Conservation (phyloP, 345 rosid species). For the Syzygium jambos region DNA sequence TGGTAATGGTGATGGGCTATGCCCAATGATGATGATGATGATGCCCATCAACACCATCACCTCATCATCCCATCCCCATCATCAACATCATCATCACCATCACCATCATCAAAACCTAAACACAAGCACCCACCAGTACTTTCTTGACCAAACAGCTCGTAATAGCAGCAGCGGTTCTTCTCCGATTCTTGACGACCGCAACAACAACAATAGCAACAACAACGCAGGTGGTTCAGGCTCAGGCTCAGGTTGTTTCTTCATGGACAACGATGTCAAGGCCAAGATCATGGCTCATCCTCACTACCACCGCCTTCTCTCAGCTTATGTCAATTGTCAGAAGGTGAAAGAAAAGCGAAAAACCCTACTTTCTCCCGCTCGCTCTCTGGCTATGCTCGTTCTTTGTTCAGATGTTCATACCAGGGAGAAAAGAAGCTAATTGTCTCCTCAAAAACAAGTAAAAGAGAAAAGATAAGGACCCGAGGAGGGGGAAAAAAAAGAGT, state of each 20-base stretch:
- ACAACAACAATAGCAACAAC: background rate
- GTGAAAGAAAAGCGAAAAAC: conserved; percentile 17
- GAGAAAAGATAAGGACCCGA: background rate
- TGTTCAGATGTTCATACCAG: background rate
- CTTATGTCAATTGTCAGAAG: conserved; percentile 95
- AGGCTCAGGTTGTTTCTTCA: conserved; percentile 34
- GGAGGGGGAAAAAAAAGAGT: background rate
- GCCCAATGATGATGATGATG: conserved; percentile 61
- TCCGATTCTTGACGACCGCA: conserved; percentile 34
- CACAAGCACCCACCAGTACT: conserved; percentile 19
- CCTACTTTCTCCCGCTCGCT: background rate
- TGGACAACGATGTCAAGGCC: conserved; percentile 64
- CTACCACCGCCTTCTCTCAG: conserved; percentile 84
- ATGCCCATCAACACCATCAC: conserved; percentile 18
- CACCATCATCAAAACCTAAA: conserved; percentile 21
- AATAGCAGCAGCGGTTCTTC: conserved; percentile 9
- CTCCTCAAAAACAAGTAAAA: background rate
- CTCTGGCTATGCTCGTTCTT: background rate
- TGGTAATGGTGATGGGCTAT: conserved; percentile 24
- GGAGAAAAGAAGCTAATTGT: background rate
- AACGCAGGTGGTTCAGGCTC: background rate
- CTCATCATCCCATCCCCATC: conserved; percentile 21
- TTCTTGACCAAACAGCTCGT: conserved; percentile 26
- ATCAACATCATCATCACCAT: conserved; percentile 10
- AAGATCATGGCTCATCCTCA: conserved; percentile 99